Evolutionary conservation across 345 rosid genomes (phyloP).

Genomic region (Chamaenerion angustifolium): DNA sequence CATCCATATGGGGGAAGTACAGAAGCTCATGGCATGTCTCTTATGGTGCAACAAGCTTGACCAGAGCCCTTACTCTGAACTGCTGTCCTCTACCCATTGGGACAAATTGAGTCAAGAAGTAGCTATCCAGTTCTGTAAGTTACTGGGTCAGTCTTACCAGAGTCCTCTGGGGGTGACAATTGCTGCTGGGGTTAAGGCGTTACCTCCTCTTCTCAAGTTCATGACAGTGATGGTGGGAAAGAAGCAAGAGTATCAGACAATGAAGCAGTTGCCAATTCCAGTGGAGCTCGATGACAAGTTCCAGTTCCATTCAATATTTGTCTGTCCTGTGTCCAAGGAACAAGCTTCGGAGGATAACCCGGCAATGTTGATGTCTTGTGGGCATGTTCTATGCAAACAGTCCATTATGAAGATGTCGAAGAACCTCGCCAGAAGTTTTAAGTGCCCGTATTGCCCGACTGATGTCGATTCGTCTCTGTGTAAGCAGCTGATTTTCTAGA

Average conservation of each 20-base stretch:
- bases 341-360: constrained; percentile 62
- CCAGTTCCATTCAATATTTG: constrained; percentile 65
- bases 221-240: constrained; percentile 55
- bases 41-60: constrained; percentile 43
- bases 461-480: constrained; percentile 30
- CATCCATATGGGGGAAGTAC: constrained; percentile 25
- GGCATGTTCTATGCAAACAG: constrained; percentile 65
- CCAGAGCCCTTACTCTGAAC: constrained; percentile 38
- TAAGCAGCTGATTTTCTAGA: constrained; percentile 36
- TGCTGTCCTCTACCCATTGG: constrained; percentile 33
- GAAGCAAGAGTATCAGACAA: constrained; percentile 49
- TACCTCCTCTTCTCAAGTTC: constrained; percentile 59
- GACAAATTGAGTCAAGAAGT: constrained; percentile 36
- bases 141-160: constrained; percentile 33
- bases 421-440: constrained; percentile 31
- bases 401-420: constrained; percentile 56
- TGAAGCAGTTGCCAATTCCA: constrained; percentile 52
- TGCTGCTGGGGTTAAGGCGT: constrained; percentile 55
- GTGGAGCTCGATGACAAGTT: constrained; percentile 47
- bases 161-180: constrained; percentile 39
- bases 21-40: constrained; percentile 37
- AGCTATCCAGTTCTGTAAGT: constrained; percentile 31
- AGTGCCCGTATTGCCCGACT: constrained; percentile 57
- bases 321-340: constrained; percentile 63
- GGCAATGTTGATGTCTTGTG: constrained; percentile 53